A percentile compares a stretch with the other conserved stretches of the same genome.
These are phyloP conservation scores for Lipomyces sp. DNA, from an alignment of 805 yeast species.

Conservation along the genomic window DNA sequence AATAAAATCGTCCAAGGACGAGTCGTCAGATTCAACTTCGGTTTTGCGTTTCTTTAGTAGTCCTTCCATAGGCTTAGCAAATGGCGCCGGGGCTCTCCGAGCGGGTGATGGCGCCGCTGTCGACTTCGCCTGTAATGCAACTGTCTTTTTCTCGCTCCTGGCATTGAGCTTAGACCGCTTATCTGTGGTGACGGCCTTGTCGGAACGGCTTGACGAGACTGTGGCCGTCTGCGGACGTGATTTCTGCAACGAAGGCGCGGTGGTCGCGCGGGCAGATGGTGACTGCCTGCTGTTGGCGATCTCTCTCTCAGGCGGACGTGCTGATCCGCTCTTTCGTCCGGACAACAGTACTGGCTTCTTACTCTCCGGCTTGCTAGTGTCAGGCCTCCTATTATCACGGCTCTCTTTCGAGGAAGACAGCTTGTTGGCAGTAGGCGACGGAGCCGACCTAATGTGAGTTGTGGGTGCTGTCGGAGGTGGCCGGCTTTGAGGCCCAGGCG, in stretches of 20 bases:
- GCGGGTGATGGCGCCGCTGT: background rate
- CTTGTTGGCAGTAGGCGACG: no score
- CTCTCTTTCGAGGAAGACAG: no score
- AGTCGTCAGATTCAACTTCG: slow-evolving; percentile 29
- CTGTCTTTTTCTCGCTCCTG: background rate
- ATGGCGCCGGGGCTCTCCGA: slow-evolving; percentile 46
- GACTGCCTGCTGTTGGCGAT: no score
- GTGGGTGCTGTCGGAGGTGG: no score
- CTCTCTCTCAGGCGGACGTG: no score
- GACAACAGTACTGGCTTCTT: no score
- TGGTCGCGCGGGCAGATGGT: background rate
- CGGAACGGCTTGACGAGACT: no score
- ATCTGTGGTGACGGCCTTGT: background rate
- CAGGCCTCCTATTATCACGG: no score
- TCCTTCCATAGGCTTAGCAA: slow-evolving; percentile 37
- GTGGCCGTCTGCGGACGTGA: no score
- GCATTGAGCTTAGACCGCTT: background rate
- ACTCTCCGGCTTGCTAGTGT: no score
- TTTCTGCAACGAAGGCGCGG: background rate
- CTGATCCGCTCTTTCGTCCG: no score
- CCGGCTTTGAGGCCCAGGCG: background rate
- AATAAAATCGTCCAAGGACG: slow-evolving; percentile 51
- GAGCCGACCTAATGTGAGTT: no score
- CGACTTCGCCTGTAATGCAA: background rate
- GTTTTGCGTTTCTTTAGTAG: slow-evolving; percentile 45